Base-by-base conservation (phyloP, 2,329 filamentous ascomycete species). In the Alternaria longipes region DNA sequence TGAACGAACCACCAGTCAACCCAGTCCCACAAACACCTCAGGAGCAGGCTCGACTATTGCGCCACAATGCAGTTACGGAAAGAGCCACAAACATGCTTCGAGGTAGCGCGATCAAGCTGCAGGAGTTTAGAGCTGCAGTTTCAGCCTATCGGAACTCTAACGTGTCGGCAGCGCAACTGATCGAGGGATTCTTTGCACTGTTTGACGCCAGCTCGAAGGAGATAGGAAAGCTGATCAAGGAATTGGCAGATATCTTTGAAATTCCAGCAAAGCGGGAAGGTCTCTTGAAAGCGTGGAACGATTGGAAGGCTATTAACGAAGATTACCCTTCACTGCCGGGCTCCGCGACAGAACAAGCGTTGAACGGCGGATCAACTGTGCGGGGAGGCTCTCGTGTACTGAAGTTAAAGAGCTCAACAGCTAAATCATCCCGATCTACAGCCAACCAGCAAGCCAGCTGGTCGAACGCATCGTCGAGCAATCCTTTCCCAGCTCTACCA, bases 231-330 rank as follows among this genome's bases (percentile, higher is more conserved):
- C 85, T 99, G 1, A 87, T 98, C 64, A 91, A 94, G 63, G 95
- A 99, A 75, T 86, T 97, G 3, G 91, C 94, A 5, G 94, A 98
- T 54, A 88, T 99, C 11, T 98, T 95, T 70, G 94, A 99, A 69
- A 90, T 96, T 68, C 85, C 90, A 51, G 76, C 79, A 18, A 97
- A 97, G 75, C 88, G 88, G 1, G 89, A 90, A 54, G 84, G 83
- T 0, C 82, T 99, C 3, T 86, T 93, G 26, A 90, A 90, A 71
- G 92, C 94, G 1, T 97, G 94, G 93, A 92, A 93, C 69, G 92
- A 97, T 79, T 97, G 94, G 92, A 92, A 92, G 47, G 93, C 93
- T 38, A 95, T 97, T 80, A 96, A 97, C 68, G 94, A 97, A 79
- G 94, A 97, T 76, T 98, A 97, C 69, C 94, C 94, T 0, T 92